Percentiles rank a stretch among this genome's conserved stretches.
These are phyloP conservation scores for Saccharomycopsis synnaedendra DNA, from an alignment of 805 yeast genomes.

Conservation along the genomic window DNA sequence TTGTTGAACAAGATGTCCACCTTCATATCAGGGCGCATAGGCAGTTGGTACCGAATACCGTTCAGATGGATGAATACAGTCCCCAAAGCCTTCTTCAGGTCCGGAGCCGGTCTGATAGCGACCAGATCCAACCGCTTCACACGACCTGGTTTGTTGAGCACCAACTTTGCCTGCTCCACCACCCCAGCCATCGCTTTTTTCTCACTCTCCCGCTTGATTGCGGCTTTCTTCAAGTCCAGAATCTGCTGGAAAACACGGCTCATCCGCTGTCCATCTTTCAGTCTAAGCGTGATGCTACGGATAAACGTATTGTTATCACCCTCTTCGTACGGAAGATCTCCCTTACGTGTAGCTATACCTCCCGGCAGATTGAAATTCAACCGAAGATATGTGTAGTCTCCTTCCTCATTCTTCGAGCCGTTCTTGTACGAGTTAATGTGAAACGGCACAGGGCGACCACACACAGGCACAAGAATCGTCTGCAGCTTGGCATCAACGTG, in stretches of 20 bases:
- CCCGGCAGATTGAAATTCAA: slow-evolving; percentile 93
- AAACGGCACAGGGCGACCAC: slow-evolving; percentile 96
- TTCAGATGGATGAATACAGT: slow-evolving; percentile 85
- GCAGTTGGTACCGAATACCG: slow-evolving; percentile 88
- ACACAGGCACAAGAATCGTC: slow-evolving; percentile 80
- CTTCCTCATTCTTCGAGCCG: slow-evolving; percentile 93
- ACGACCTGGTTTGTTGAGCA: slow-evolving; percentile 75
- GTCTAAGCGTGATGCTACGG: slow-evolving; percentile 77
- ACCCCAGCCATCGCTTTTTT: slow-evolving; percentile 89
- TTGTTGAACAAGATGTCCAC: slow-evolving; percentile 84
- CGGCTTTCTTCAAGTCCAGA: slow-evolving; percentile 83
- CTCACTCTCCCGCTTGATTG: slow-evolving; percentile 83
- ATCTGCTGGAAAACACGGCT: slow-evolving; percentile 81
- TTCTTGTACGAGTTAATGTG: slow-evolving; percentile 90
- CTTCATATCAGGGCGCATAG: slow-evolving; percentile 71
- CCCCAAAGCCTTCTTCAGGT: slow-evolving; percentile 92
- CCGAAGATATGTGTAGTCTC: slow-evolving; percentile 84
- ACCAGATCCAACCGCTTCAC: slow-evolving; percentile 82
- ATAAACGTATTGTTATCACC: slow-evolving; percentile 77
- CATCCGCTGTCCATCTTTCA: slow-evolving; percentile 86
- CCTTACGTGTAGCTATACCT: slow-evolving; percentile 54
- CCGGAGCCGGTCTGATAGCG: slow-evolving; percentile 91
- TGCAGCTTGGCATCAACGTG: slow-evolving; percentile 83
- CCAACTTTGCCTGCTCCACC: slow-evolving; percentile 78
- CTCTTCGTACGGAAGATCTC: slow-evolving; percentile 86